Base-by-base conservation (phyloP, 768 basidiomycete genomes). In the Pulveroboletus frians region DNA sequence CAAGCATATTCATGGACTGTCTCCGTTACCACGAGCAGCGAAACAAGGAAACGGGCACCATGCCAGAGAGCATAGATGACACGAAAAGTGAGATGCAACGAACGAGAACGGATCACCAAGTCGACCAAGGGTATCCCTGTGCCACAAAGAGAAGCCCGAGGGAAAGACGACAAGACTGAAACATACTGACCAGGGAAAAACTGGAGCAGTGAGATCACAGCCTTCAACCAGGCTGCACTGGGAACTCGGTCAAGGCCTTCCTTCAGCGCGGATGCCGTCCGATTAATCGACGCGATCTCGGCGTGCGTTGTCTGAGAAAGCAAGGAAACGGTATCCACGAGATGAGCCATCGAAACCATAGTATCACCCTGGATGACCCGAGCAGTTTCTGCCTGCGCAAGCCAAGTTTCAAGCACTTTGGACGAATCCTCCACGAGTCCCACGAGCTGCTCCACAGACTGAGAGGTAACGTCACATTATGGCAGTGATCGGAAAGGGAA, bases 281-380 rank as follows among this genome's bases (percentile, higher is more conserved):
- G 69, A 41, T 76, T 78, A 46, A 83, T 73, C 49, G 69, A 71
- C 46, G 71, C 66, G 32, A 83, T 62, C 53, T 79, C 77, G 14
- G 55, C 49, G 18, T 69, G 71, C 3, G 77, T 69, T 9, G 67
- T 69, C 29, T 59, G 56, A 1, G 73, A 69, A 18, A 81, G 60
- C 10, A 67, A 61, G 8, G 66, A 52, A 21, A 82, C 54, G 0
- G 67, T 62, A 18, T 64, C 57, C 9, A 59, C 62, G 9, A 82
- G 69, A 9, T 58, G 56, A 14, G 55, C 46, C 39, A 73, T 72
- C 18, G 74, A 69, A 30, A 57, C 47, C 7, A 68, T 54, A 5
- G 71, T 65, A 20, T 72, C 65, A 26, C 52, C 55, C 47, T 81
- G 79, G 29, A 66, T 60, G 4, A 51, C 51, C 17, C 66, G 69